These are phyloP conservation scores for Aspergillus latus DNA, from an alignment of 2,329 filamentous ascomycete species.

Conservation along the genomic window DNA sequence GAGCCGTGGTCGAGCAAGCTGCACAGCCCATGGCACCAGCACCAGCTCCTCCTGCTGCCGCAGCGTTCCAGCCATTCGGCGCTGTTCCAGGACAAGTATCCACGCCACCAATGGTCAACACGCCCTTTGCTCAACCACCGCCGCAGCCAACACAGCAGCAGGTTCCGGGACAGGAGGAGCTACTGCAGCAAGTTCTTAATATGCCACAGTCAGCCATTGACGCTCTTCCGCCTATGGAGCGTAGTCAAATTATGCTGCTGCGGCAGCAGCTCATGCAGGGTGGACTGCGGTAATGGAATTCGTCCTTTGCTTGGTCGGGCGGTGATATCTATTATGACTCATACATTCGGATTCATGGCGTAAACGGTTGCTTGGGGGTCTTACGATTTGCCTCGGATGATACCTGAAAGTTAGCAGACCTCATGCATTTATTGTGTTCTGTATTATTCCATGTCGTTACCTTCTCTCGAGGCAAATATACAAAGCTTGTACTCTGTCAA, in stretches of 20 bases:
- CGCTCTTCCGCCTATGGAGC: conserved; percentile 70
- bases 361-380: conserved; percentile 13
- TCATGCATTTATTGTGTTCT: conserved; percentile 6
- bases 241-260: conserved; percentile 75
- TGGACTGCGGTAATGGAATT: conserved; percentile 33
- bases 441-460: conserved; percentile 1
- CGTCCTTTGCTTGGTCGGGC: conserved; percentile 5
- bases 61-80: conserved; percentile 39
- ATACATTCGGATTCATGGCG: conserved; percentile 12
- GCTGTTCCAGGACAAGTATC: conserved; percentile 48
- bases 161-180: conserved; percentile 64
- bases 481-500: not conserved
- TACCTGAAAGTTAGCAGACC: conserved; percentile 17
- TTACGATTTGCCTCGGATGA: conserved; percentile 14
- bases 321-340: conserved; percentile 5
- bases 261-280: conserved; percentile 61
- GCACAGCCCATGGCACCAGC: conserved; percentile 44
- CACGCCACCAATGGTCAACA: conserved; percentile 52
- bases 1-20: conserved; percentile 71
- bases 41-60: conserved; percentile 30
- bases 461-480: not conserved
- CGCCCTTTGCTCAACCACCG: conserved; percentile 46
- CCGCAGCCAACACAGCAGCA: conserved; percentile 44
- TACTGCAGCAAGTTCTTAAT: conserved; percentile 78
- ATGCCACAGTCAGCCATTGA: conserved; percentile 80